Base-by-base conservation (phyloP, 75 land plant species). In the Larix kaempferi region DNA sequence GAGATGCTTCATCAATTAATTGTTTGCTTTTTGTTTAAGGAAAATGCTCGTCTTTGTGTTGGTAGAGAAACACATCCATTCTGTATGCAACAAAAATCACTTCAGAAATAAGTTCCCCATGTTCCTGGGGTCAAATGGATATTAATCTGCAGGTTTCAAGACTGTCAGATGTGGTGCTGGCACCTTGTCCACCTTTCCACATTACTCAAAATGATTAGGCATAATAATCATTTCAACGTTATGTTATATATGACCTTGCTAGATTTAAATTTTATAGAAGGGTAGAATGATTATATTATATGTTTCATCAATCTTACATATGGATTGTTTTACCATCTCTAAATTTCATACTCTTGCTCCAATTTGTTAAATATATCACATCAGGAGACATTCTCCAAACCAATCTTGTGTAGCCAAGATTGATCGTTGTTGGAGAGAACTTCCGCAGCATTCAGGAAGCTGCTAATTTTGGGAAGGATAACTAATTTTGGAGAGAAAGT, bases 11-110 rank as follows among this genome's bases (percentile, higher is more conserved):
- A 44, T 44, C 49, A 44, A 44, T 44, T 44, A 44, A 44, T 44
- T 44, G 49, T 55, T 73, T 54, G 7, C 57, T 55, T 21, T 29
- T 73, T 39, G 0, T 10, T 55, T 64, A 81, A 93, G 95, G 95
- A 93, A 81, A 84, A 93, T 86, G 80, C 82, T n/a, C 81, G 91
- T 63, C 74, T 89, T 23, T 87, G 64, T 81, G 84, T 86, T 15
- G 93, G 95, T 59, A 89, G 79, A 75, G 82, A 88, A 77, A 79
- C 82, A n/a, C 93, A 92, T 83, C 95, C 95, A 27, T 88, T 92
- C 77, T 92, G 88, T 77, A 72, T 25, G 27, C 54, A 72, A 54
- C 21, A n/a, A 72, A 72, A 39, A 72, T 16, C 41, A 35, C 17
- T 33, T 25, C 69, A 65, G 69, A 72, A 55, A 52, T 44, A 54